phyloP scores from a whole-genome alignment of 495 filamentous ascomycete species.

The Annulohypoxylon stygium region DNA sequence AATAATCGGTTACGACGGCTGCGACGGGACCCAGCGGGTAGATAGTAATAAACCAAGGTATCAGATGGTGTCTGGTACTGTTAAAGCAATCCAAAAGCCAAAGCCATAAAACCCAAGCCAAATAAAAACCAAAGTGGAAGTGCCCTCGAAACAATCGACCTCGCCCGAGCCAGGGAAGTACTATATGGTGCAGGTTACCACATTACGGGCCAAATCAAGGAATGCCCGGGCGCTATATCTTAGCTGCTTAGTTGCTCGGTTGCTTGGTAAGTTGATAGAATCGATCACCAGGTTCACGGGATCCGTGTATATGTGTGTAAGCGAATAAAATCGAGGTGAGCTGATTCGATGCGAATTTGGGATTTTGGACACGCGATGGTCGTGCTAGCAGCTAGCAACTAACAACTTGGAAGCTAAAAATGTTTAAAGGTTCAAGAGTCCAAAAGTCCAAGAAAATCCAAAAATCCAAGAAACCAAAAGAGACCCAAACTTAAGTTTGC shows the following conservation, averaged over 20 bases:
- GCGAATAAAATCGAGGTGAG: slow-evolving; percentile 13
- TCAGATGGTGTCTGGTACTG: not conserved
- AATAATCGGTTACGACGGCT: slow-evolving; percentile 30
- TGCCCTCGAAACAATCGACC: slow-evolving; percentile 40
- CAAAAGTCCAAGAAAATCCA: not conserved
- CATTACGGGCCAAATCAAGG: slow-evolving; percentile 44
- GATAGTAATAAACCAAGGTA: not conserved
- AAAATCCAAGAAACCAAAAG: not conserved
- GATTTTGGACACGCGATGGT: slow-evolving; percentile 35
- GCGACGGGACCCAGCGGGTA: slow-evolving; percentile 19
- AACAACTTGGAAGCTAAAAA: not conserved
- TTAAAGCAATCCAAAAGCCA: not conserved
- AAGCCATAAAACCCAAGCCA: not conserved
- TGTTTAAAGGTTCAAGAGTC: not conserved
- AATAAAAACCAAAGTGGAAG: not conserved
- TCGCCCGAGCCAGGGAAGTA: slow-evolving; percentile 31
- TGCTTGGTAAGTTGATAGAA: slow-evolving; percentile 25
- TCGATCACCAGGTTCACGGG: slow-evolving; percentile 24
- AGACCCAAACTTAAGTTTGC: slow-evolving; percentile 9
- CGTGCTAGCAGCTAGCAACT: slow-evolving; percentile 10
- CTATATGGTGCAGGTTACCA: slow-evolving; percentile 28
- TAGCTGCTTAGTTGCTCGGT: slow-evolving; percentile 8
- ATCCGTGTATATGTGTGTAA: slow-evolving; percentile 2
- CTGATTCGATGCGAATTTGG: slow-evolving; percentile 22
- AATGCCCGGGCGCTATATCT: slow-evolving; percentile 34